phyloP scores from a whole-genome alignment of 768 basidiomycete species.

The Podaxis mareebaensis region DNA sequence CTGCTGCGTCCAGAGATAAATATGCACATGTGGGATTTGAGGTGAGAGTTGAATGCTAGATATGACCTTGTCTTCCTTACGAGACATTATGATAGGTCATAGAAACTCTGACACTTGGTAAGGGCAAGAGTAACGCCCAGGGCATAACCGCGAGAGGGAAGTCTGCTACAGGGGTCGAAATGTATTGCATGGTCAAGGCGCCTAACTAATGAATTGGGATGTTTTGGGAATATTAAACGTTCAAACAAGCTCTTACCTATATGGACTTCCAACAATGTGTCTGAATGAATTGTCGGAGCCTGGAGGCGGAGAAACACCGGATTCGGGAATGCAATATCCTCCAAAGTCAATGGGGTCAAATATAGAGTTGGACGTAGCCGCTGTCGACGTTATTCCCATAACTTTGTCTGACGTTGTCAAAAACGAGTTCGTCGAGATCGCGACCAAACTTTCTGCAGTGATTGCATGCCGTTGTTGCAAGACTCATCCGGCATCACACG shows the following conservation, averaged over 20 bases:
- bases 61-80: neutral
- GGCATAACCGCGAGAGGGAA: constrained; percentile 22
- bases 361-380: no score
- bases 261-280: no score
- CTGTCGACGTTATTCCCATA: no score
- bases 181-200: constrained; percentile 26
- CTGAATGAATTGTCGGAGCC: neutral
- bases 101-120: constrained; percentile 21
- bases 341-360: no score
- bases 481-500: constrained; percentile 86
- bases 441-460: constrained; percentile 93
- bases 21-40: constrained; percentile 33
- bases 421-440: constrained; percentile 93
- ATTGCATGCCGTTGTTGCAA: constrained; percentile 97
- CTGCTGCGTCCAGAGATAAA: constrained; percentile 27
- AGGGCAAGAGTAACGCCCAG: constrained; percentile 20
- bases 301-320: neutral
- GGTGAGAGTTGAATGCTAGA: constrained; percentile 16
- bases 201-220: neutral
- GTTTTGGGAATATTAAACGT: no score
- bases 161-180: constrained; percentile 23
- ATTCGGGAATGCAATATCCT: neutral
- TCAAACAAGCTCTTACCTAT: no score
- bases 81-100: constrained; percentile 14
- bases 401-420: constrained; percentile 89